phyloP scores from a whole-genome alignment of 768 basidiomycete genomes.

The Rhodosporidiobolus sp. region DNA sequence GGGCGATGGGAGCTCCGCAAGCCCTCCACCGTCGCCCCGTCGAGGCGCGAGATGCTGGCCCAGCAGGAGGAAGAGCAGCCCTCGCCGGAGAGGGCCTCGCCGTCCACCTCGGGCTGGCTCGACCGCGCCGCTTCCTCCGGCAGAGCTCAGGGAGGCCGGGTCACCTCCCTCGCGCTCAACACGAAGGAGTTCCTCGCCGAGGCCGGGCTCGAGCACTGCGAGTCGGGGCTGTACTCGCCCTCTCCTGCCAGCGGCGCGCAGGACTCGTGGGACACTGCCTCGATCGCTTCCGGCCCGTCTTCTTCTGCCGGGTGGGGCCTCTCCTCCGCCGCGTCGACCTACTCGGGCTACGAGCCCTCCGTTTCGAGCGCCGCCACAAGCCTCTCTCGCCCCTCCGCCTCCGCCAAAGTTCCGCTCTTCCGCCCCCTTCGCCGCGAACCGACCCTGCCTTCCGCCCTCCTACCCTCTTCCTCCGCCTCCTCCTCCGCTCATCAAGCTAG shows the following conservation, averaged over 20 bases:
- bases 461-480: not conserved
- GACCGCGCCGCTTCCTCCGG: not conserved
- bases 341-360: not conserved
- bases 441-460: too few species aligned
- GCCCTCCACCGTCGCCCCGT: not conserved
- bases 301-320: too few species aligned
- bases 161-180: slow-evolving; percentile 15
- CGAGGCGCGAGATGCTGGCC: slow-evolving; percentile 10
- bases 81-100: too few species aligned
- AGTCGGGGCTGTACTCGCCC: too few species aligned
- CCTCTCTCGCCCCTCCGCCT: too few species aligned
- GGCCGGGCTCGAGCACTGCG: not conserved
- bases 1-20: slow-evolving; percentile 32
- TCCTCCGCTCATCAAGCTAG: too few species aligned
- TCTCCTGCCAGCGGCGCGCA: too few species aligned
- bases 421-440: too few species aligned
- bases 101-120: slow-evolving; percentile 6
- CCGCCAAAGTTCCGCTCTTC: too few species aligned
- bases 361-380: not conserved
- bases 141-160: not conserved
- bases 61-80: slow-evolving; percentile 7
- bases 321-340: too few species aligned
- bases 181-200: slow-evolving; percentile 23
- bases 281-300: too few species aligned
- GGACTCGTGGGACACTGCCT: too few species aligned